Conservation (phyloP, 148 eudicot genomes). For the Amaranthus palmeri region DNA sequence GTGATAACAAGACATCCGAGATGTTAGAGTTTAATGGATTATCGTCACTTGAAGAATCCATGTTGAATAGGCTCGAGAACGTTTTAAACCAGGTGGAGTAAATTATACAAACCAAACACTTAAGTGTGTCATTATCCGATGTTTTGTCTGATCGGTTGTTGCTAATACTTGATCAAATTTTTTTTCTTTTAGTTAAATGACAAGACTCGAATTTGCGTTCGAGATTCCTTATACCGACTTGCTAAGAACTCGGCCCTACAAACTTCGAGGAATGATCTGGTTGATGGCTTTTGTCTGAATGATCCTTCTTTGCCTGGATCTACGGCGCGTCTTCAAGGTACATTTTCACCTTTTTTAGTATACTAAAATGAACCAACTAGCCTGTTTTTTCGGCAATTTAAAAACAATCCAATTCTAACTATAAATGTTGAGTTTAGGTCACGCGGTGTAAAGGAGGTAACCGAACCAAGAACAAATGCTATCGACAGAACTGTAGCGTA, state of each 20-base stretch:
- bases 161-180: slow-evolving; percentile 13
- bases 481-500: slow-evolving; percentile 81
- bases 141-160: not conserved
- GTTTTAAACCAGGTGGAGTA: slow-evolving; percentile 52
- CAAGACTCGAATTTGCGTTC: slow-evolving; percentile 62
- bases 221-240: slow-evolving; percentile 84
- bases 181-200: slow-evolving; percentile 40
- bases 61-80: slow-evolving; percentile 47
- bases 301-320: slow-evolving; percentile 21
- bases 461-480: slow-evolving; percentile 49
- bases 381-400: not conserved
- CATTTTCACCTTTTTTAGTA: not conserved
- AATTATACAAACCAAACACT: not conserved
- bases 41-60: slow-evolving; percentile 54
- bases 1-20: slow-evolving; percentile 22
- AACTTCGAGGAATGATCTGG: slow-evolving; percentile 12
- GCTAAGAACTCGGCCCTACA: slow-evolving; percentile 54
- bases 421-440: slow-evolving; percentile 34
- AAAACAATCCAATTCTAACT: not conserved
- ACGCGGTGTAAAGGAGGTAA: slow-evolving; percentile 19
- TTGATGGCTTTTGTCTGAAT: slow-evolving; percentile 27
- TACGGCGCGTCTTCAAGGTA: slow-evolving; percentile 39
- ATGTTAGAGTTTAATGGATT: slow-evolving; percentile 22
- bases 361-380: not conserved
- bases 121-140: not conserved